phyloP scores from a whole-genome alignment of 2,329 filamentous ascomycete genomes.

The Orbilia blumenaviensis region DNA sequence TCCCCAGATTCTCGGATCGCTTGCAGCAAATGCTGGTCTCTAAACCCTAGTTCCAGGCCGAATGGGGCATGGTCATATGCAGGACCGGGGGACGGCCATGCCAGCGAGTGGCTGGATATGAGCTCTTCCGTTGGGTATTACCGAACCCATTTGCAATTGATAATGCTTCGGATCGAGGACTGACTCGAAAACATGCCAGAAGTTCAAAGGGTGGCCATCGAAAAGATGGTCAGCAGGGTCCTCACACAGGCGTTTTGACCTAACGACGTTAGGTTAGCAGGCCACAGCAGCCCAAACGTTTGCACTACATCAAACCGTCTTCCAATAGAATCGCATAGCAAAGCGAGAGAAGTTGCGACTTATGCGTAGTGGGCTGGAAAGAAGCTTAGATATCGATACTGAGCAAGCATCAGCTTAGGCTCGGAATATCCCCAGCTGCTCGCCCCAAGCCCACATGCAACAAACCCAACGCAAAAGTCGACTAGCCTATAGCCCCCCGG shows the following conservation, averaged over 20 bases:
- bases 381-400: too few relatives aligned
- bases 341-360: background rate
- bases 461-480: slow-evolving; percentile 5
- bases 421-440: slow-evolving; percentile 37
- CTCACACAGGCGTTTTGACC: background rate
- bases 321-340: background rate
- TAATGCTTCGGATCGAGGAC: slow-evolving; percentile 44
- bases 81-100: slow-evolving; percentile 1
- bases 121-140: slow-evolving; percentile 13
- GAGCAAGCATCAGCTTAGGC: slow-evolving; percentile 3
- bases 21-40: background rate
- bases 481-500: too few relatives aligned
- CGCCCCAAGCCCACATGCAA: background rate
- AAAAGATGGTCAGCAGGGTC: slow-evolving; percentile 13
- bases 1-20: slow-evolving; percentile 50
- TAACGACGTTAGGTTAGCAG: background rate
- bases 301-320: background rate
- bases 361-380: too few relatives aligned
- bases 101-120: slow-evolving; percentile 13
- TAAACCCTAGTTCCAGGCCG: slow-evolving; percentile 31
- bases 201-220: background rate
- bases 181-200: too few relatives aligned
- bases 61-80: slow-evolving; percentile 11
- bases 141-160: slow-evolving; percentile 9
- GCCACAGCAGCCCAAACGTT: background rate